Percentiles rank a stretch among this genome's conserved stretches.
These are phyloP conservation scores for Colletotrichum tropicicola DNA, from an alignment of 2,329 filamentous ascomycete genomes.

Conservation along the genomic window DNA sequence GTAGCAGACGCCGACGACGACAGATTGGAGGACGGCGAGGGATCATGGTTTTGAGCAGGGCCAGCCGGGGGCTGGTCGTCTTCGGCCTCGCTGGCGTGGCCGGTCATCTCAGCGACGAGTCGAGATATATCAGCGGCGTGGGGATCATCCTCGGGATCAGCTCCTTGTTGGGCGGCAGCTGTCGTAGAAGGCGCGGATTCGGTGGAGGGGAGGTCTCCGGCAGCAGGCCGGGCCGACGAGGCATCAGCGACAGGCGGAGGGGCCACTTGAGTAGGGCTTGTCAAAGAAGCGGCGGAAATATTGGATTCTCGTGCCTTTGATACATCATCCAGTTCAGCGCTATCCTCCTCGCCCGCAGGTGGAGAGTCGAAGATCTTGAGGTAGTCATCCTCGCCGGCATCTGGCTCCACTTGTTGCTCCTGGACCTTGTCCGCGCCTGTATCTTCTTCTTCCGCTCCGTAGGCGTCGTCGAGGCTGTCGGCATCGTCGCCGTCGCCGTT, in stretches of 20 bases:
- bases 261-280: slow-evolving; percentile 39
- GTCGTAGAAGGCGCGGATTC: slow-evolving; percentile 18
- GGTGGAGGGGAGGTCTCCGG: slow-evolving; percentile 31
- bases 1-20: slow-evolving; percentile 48
- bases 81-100: slow-evolving; percentile 41
- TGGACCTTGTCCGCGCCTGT: slow-evolving; percentile 39
- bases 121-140: slow-evolving; percentile 49
- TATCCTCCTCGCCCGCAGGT: slow-evolving; percentile 45
- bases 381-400: slow-evolving; percentile 55
- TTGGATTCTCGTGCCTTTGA: slow-evolving; percentile 54
- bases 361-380: slow-evolving; percentile 61
- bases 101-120: slow-evolving; percentile 52
- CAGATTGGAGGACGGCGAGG: slow-evolving; percentile 33
- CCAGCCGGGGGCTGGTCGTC: slow-evolving; percentile 3
- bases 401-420: slow-evolving; percentile 37
- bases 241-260: slow-evolving; percentile 43
- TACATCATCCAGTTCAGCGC: slow-evolving; percentile 48
- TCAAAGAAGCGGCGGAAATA: slow-evolving; percentile 48
- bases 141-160: slow-evolving; percentile 40
- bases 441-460: slow-evolving; percentile 49
- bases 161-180: slow-evolving; percentile 38
- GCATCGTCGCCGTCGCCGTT: slow-evolving; percentile 37
- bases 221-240: slow-evolving; percentile 37
- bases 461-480: slow-evolving; percentile 58
- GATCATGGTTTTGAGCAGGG: slow-evolving; percentile 17